These are phyloP conservation scores for Babesia caballi DNA, from an alignment of 169 alveolate genomes.

Conservation along the genomic window DNA sequence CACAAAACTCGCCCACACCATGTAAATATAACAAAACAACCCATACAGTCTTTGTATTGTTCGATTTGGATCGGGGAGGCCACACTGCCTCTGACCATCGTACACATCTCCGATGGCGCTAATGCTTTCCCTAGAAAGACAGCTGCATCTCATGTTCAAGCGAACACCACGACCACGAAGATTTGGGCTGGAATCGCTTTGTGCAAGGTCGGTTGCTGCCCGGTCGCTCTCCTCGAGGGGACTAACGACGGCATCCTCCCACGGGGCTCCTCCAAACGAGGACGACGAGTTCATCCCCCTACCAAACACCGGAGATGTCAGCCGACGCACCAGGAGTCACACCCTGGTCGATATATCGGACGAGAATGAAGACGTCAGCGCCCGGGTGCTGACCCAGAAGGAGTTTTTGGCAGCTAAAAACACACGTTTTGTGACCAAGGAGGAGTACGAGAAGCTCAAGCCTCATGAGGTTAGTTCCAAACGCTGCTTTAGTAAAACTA, in stretches of 20 bases:
- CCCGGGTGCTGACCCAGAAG: slow-evolving; percentile 8
- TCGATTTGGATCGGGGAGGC: no score
- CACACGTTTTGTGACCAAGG: slow-evolving; percentile 2
- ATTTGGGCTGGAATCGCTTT: not conserved
- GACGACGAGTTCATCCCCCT: not conserved
- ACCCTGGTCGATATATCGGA: slow-evolving; percentile 46
- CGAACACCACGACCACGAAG: not conserved
- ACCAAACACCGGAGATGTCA: not conserved
- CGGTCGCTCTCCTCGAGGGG: not conserved
- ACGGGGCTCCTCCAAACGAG: not conserved
- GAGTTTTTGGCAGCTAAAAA: slow-evolving; percentile 31
- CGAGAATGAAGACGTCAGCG: slow-evolving; percentile 21
- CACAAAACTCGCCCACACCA: no score
- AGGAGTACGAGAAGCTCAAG: slow-evolving; percentile 30
- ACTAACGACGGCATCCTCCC: no score
- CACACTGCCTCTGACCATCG: no score
- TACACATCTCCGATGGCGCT: slow-evolving; percentile 20
- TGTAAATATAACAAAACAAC: no score
- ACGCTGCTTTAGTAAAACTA: not conserved
- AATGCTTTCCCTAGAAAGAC: slow-evolving; percentile 1
- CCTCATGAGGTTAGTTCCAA: slow-evolving; percentile 45
- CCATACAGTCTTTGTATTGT: no score
- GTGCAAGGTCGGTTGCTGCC: not conserved
- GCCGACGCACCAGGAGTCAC: not conserved
- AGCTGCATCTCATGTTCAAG: not conserved